Evolutionary conservation across 768 basidiomycete species (phyloP).

Genomic region (Tricholomella constricta): DNA sequence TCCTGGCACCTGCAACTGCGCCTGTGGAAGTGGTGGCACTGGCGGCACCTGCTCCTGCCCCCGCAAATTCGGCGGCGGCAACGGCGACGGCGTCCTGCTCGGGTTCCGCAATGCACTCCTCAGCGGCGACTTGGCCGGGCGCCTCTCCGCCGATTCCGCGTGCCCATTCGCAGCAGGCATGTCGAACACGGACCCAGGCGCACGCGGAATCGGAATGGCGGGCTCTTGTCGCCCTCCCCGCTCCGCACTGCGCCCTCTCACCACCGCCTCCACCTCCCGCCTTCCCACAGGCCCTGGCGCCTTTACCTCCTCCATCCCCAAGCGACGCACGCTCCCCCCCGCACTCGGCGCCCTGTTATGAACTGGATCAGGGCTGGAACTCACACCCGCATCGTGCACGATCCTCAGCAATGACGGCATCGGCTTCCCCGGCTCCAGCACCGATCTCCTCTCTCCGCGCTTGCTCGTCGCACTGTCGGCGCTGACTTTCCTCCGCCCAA

Average conservation of each 20-base stretch:
- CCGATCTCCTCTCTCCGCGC: slow-evolving; percentile 21
- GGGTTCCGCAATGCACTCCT: slow-evolving; percentile 62
- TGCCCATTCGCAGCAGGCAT: not conserved
- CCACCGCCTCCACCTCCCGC: slow-evolving; percentile 21
- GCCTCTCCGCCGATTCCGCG: slow-evolving; percentile 8
- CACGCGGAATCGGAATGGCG: slow-evolving; percentile 23
- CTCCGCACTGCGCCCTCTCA: slow-evolving; percentile 4
- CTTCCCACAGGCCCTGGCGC: slow-evolving; percentile 48
- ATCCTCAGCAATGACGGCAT: slow-evolving; percentile 49
- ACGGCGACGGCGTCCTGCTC: slow-evolving; percentile 53
- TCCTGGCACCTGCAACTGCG: too few relatives aligned
- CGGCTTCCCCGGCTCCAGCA: slow-evolving; percentile 22
- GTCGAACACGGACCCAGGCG: slow-evolving; percentile 41
- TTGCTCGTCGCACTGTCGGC: slow-evolving; percentile 32
- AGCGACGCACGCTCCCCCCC: slow-evolving; percentile 15
- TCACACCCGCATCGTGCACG: slow-evolving; percentile 2
- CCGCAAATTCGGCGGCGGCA: slow-evolving; percentile 10
- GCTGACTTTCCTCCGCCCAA: too few relatives aligned
- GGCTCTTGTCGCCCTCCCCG: not conserved
- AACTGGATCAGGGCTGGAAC: not conserved
- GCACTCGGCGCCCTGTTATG: slow-evolving; percentile 1
- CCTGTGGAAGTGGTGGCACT: not conserved
- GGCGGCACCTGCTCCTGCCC: not conserved
- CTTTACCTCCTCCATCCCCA: slow-evolving; percentile 42
- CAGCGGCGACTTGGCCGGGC: slow-evolving; percentile 51